These are phyloP conservation scores for Symbiodinium pilosum DNA, from an alignment of 73 alveolate species.

Conservation along the genomic window DNA sequence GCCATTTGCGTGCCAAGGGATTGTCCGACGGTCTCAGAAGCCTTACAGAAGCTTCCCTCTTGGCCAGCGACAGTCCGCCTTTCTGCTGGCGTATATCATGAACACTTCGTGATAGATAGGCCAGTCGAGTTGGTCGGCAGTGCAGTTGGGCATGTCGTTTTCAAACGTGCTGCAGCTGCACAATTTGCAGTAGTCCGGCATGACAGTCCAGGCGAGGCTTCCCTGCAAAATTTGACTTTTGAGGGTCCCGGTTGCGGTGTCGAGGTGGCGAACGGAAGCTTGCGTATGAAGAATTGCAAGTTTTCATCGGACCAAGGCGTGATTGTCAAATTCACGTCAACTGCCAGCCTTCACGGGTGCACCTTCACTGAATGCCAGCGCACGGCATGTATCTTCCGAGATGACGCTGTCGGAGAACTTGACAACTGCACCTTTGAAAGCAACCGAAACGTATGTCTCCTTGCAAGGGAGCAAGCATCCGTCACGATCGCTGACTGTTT, in stretches of 20 bases:
- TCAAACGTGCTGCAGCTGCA: background rate
- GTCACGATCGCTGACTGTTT: background rate
- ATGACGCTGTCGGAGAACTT: background rate
- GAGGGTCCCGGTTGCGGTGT: background rate
- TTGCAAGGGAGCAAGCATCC: conserved; percentile 25
- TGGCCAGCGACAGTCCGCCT: conserved; percentile 21
- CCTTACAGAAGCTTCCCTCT: background rate
- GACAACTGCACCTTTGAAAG: background rate
- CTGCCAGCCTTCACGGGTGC: background rate
- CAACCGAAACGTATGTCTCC: background rate
- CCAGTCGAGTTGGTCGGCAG: conserved; percentile 34
- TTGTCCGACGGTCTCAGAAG: conserved; percentile 27
- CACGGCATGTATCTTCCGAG: background rate
- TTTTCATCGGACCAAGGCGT: background rate
- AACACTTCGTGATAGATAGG: conserved; percentile 16
- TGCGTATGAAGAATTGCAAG: background rate
- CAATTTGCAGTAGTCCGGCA: background rate
- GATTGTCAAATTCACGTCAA: background rate
- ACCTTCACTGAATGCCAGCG: background rate
- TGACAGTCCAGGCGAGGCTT: background rate
- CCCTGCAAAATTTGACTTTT: background rate
- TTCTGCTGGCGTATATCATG: background rate
- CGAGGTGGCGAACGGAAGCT: background rate
- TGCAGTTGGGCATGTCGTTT: background rate
- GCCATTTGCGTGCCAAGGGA: conserved; percentile 62